Evolutionary conservation across 2,329 filamentous ascomycete genomes (phyloP).

Genomic region (Seiridium cupressi): DNA sequence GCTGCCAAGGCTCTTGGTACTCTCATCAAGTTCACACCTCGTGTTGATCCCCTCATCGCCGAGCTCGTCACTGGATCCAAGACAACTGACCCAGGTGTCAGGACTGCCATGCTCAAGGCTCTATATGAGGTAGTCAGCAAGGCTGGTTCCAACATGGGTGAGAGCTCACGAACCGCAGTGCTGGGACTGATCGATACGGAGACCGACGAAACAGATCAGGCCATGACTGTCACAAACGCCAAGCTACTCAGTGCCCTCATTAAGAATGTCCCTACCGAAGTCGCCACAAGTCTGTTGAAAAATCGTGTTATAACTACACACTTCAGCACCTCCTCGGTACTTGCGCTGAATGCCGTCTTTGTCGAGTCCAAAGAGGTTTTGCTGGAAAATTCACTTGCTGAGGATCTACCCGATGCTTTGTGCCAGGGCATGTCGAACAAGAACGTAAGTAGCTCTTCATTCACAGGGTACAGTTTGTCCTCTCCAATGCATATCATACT

Average conservation of each 20-base stretch:
- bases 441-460: constrained; percentile 55
- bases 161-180: constrained; percentile 81
- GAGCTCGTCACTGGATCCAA: constrained; percentile 96
- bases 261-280: constrained; percentile 76
- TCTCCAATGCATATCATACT: constrained; percentile 16
- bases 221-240: constrained; percentile 86
- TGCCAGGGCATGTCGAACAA: constrained; percentile 76
- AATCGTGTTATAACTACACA: constrained; percentile 77
- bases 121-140: constrained; percentile 96
- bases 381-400: constrained; percentile 61
- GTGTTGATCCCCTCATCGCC: constrained; percentile 88
- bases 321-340: constrained; percentile 73
- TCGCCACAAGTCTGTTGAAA: constrained; percentile 58
- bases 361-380: constrained; percentile 74
- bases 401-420: constrained; percentile 75
- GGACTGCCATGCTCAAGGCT: constrained; percentile 94
- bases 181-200: constrained; percentile 86
- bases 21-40: constrained; percentile 90
- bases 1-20: constrained; percentile 94
- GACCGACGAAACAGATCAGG: constrained; percentile 68
- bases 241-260: constrained; percentile 86
- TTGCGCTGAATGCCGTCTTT: constrained; percentile 86
- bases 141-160: constrained; percentile 92
- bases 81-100: constrained; percentile 82
- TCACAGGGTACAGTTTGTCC: not conserved